phyloP scores from a whole-genome alignment of 305 asterid genomes.

The Solanum hybrid region DNA sequence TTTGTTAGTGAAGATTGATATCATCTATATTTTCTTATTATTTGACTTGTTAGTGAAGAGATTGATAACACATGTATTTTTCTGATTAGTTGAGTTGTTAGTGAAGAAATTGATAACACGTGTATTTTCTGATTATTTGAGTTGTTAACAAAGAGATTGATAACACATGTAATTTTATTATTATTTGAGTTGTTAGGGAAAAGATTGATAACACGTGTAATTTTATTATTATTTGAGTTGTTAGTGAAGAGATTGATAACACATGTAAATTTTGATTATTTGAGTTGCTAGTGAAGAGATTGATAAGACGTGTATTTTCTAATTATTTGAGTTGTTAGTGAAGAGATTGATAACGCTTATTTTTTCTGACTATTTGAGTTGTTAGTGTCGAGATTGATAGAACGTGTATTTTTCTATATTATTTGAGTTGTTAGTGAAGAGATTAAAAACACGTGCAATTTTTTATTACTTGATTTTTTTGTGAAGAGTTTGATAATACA shows the following conservation, averaged over 20 bases:
- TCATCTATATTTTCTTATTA: too few relatives aligned
- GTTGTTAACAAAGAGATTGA: background rate
- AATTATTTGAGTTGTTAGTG: background rate
- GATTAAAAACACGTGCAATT: background rate
- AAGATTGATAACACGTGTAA: background rate
- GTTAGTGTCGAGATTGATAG: background rate
- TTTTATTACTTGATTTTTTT: background rate
- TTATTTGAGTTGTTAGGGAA: background rate
- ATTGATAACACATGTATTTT: background rate
- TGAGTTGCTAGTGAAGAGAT: background rate
- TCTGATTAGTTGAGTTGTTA: background rate
- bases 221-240: background rate
- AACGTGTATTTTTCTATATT: too few relatives aligned
- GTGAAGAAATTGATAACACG: background rate
- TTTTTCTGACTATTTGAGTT: background rate
- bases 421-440: background rate
- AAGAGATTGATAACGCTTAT: background rate
- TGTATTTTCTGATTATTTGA: background rate
- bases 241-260: background rate
- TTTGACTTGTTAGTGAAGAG: background rate
- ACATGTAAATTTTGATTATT: background rate
- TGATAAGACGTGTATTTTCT: background rate
- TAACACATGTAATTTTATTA: background rate
- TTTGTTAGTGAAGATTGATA: background rate
- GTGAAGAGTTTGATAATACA: background rate